These are phyloP conservation scores for Ceratocystis colombiana DNA, from an alignment of 2,329 filamentous ascomycete species.

Conservation along the genomic window DNA sequence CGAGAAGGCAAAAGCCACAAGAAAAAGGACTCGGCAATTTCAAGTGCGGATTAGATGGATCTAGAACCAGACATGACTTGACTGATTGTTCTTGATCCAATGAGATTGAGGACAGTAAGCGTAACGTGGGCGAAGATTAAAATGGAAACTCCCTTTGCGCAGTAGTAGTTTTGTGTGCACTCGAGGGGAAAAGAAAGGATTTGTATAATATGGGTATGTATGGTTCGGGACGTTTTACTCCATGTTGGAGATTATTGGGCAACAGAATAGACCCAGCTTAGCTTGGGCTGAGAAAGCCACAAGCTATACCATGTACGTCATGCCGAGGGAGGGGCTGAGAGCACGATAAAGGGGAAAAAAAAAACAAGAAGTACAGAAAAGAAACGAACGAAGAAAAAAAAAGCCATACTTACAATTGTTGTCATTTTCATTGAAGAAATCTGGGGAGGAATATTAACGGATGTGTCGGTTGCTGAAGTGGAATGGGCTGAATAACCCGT, in stretches of 20 bases:
- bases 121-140: background rate
- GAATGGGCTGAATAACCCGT: background rate
- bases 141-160: background rate
- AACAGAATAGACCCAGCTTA: background rate
- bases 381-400: background rate
- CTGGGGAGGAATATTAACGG: background rate
- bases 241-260: slow-evolving; percentile 9
- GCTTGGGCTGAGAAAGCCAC: slow-evolving; percentile 4
- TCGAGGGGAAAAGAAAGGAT: background rate
- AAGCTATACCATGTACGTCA: background rate
- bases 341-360: background rate
- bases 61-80: background rate
- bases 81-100: background rate
- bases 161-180: background rate
- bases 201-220: slow-evolving; percentile 2
- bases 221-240: background rate
- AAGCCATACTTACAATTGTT: slow-evolving; percentile 10
- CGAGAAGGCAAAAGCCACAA: background rate
- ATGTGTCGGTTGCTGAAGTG: background rate
- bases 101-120: background rate
- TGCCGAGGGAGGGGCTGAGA: background rate
- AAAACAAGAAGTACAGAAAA: background rate
- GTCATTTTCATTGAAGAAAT: background rate
- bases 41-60: background rate
- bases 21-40: background rate